Evolutionary conservation across 116 monocot species (phyloP), one percentile per base, ranked within the genome.

Genomic region (Posidonia oceanica): DNA sequence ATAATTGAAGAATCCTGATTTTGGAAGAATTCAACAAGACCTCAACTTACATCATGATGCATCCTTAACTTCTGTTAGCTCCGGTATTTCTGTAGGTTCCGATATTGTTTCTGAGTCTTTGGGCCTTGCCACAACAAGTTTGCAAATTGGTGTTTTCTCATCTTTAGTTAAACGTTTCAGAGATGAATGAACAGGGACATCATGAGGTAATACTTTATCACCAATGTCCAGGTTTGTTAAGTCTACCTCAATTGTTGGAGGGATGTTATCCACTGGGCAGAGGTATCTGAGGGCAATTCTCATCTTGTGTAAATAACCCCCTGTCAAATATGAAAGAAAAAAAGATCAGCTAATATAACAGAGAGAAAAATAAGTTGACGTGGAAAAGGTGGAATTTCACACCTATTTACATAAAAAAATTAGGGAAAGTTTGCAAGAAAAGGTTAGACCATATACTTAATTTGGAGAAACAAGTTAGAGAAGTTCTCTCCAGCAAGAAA

Each of bases 261-360:
- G 91, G 55, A 94, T 88, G 62, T 84, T 78, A 38, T 94, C 91
- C 3, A 68, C 69, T 51, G 87, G 86, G 66, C 90, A 88, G 22
- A 90, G 83, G 67, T 88, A 90, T 64, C 69, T 83, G 11, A 94
- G 65, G 54, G 69, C 81, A 65, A 71, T 78, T 60, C 91, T 82
- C 55, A 90, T 77, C 74, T 84, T 94, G 29, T 86, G 94, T 72
- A 94, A 74, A 72, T 82, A 83, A n/a, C 94, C 94, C 21, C 94
- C 94, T 94, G 84, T 54, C 29, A 57, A 23, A 11, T 51, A 22
- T 4, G 15, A 59, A 4, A 36, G 20, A 61, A 64, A 38, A 61
- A 64, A 42, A 36, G 5, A 12, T 51, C 14, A 14, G 52, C 21
- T 18, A 51, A 23, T 67, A 12, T 29, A 51, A 51, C 36, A 2